phyloP scores from a whole-genome alignment of 2,329 filamentous ascomycete genomes.

The Meredithiella fracta region DNA sequence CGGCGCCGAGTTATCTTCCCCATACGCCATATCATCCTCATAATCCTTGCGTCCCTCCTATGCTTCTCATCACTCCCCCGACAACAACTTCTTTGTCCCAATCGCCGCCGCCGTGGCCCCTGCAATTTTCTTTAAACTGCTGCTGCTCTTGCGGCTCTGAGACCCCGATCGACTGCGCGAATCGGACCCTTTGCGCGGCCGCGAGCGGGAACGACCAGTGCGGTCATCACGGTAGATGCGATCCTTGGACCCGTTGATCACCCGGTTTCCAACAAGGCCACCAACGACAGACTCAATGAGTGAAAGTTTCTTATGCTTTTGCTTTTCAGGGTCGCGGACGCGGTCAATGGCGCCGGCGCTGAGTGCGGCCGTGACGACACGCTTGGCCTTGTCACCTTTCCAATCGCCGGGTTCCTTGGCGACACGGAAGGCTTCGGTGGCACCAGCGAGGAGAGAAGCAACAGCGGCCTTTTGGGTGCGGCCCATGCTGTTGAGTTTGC shows the following conservation, averaged over 20 bases:
- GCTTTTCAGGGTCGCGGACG: conserved; percentile 51
- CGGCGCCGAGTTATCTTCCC: conserved; percentile 30
- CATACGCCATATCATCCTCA: conserved; percentile 11
- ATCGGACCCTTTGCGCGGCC: conserved; percentile 46
- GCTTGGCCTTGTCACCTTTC: conserved; percentile 83
- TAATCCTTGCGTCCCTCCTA: background rate
- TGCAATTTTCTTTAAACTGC: conserved; percentile 26
- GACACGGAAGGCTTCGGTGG: conserved; percentile 79
- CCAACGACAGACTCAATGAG: conserved; percentile 76
- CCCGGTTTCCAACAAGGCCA: conserved; percentile 68
- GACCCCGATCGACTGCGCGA: conserved; percentile 21
- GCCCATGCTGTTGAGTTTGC: conserved; percentile 25
- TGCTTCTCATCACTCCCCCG: conserved; percentile 23
- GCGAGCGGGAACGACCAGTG: conserved; percentile 50
- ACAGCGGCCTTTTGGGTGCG: conserved; percentile 62
- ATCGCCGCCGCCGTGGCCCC: conserved; percentile 46
- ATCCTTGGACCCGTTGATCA: conserved; percentile 63
- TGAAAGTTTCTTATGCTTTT: conserved; percentile 70
- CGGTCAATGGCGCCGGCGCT: conserved; percentile 77
- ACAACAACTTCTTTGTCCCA: conserved; percentile 39
- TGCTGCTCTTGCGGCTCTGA: conserved; percentile 25
- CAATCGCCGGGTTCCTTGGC: conserved; percentile 79
- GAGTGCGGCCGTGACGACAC: conserved; percentile 71
- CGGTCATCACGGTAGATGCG: conserved; percentile 45
- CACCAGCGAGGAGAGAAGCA: conserved; percentile 76